These are phyloP conservation scores for Wickerhamiella occidentalis DNA, from an alignment of 805 yeast genomes.

Conservation along the genomic window DNA sequence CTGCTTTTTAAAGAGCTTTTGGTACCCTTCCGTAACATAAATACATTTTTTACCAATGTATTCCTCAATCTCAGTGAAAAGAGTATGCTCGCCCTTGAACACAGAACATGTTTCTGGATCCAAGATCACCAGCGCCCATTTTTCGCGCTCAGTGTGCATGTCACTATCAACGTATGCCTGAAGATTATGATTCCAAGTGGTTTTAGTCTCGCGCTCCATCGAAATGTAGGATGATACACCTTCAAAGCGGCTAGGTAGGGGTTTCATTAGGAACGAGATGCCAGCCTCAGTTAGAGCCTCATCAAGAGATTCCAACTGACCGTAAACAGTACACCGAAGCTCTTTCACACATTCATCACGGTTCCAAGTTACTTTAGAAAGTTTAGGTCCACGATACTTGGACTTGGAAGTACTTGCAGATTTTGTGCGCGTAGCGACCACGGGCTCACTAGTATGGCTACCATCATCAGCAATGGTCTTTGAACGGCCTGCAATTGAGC, in stretches of 20 bases:
- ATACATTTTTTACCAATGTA: background rate
- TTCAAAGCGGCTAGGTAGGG: background rate
- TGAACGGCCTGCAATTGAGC: slow-evolving; percentile 2
- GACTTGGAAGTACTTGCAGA: background rate
- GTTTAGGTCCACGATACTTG: slow-evolving; percentile 1
- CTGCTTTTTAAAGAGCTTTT: background rate
- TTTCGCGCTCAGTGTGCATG: slow-evolving; percentile 2
- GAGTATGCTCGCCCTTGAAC: background rate
- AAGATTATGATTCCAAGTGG: background rate
- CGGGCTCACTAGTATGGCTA: background rate
- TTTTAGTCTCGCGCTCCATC: background rate
- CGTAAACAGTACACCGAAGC: background rate
- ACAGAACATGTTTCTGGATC: background rate
- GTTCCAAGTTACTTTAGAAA: background rate
- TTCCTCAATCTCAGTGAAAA: background rate
- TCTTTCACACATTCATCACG: slow-evolving; percentile 4
- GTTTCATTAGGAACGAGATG: background rate
- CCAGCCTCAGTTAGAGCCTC: background rate
- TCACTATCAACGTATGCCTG: slow-evolving; percentile 9
- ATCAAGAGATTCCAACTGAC: background rate
- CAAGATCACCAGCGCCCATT: background rate
- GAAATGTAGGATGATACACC: background rate
- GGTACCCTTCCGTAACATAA: slow-evolving; percentile 5
- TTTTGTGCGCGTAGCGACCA: background rate
- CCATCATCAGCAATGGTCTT: background rate